Evolutionary conservation across 495 filamentous ascomycete genomes (phyloP).

Genomic region (Talaromyces ruber): DNA sequence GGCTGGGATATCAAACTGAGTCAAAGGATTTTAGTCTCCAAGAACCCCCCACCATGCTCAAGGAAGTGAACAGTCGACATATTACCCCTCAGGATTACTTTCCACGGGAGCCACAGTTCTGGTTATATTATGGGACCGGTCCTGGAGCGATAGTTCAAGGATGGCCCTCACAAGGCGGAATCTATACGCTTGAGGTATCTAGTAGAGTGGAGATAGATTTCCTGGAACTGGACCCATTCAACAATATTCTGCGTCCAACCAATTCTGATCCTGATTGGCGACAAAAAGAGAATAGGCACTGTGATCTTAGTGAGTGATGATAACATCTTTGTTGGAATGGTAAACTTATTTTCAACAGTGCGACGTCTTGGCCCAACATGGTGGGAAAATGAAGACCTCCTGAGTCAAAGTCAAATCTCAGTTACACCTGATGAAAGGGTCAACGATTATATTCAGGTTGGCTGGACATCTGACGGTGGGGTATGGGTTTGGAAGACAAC

Average conservation of each 20-base stretch:
- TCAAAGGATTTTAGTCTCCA: neutral
- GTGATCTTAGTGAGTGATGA: slow-evolving; percentile 10
- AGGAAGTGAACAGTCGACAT: neutral
- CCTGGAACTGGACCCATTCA: slow-evolving; percentile 9
- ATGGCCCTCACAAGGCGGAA: slow-evolving; percentile 10
- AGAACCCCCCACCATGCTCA: neutral
- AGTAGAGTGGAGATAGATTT: slow-evolving; percentile 10
- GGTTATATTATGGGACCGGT: neutral
- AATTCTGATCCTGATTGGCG: slow-evolving; percentile 3
- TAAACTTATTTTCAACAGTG: neutral
- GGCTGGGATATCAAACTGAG: neutral
- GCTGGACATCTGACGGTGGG: slow-evolving; percentile 8
- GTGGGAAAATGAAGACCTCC: neutral
- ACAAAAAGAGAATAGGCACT: slow-evolving; percentile 9
- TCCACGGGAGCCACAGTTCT: neutral
- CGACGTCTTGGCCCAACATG: slow-evolving; percentile 1
- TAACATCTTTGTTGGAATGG: neutral
- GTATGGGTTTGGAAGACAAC: slow-evolving; percentile 10
- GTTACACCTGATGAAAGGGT: neutral
- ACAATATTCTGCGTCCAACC: slow-evolving; percentile 2
- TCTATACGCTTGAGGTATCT: slow-evolving; percentile 6
- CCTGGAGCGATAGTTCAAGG: slow-evolving; percentile 3
- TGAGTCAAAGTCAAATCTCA: neutral
- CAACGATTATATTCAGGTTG: slow-evolving; percentile 7
- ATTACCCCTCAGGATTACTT: neutral